Percentiles rank a stretch among this genome's conserved stretches.
phyloP scores from a whole-genome alignment of 2,329 filamentous ascomycete species.

The Byssochlamys sp. region DNA sequence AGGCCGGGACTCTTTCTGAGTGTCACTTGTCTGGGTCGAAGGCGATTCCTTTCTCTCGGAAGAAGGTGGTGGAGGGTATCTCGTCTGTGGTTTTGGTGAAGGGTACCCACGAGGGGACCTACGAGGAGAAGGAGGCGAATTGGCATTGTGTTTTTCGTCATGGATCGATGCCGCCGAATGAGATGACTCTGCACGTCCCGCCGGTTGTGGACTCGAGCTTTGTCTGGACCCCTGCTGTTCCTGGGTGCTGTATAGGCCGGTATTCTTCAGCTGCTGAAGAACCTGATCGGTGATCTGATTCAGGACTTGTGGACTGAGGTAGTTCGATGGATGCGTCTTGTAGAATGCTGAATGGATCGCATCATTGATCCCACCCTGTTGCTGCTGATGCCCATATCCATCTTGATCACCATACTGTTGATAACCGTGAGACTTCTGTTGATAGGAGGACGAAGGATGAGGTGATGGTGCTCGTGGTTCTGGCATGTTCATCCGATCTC shows the following conservation, averaged over 20 bases:
- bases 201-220: slow-evolving; percentile 2
- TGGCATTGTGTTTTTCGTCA: not conserved
- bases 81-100: slow-evolving; percentile 13
- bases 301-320: slow-evolving; percentile 51
- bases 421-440: not conserved
- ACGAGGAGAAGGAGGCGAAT: not conserved
- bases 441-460: not conserved
- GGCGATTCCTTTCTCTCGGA: slow-evolving; percentile 22
- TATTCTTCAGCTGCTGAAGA: slow-evolving; percentile 48
- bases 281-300: slow-evolving; percentile 51
- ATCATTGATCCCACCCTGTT: slow-evolving; percentile 42
- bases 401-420: slow-evolving; percentile 8
- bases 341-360: slow-evolving; percentile 49
- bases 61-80: slow-evolving; percentile 14
- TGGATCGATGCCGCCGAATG: not conserved
- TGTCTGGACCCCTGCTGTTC: slow-evolving; percentile 17
- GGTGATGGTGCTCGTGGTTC: slow-evolving; percentile 13
- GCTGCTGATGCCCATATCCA: slow-evolving; percentile 13
- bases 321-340: slow-evolving; percentile 39
- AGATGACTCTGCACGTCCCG: not conserved
- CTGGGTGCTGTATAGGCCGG: slow-evolving; percentile 28
- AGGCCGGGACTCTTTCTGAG: slow-evolving; percentile 25
- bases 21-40: slow-evolving; percentile 27
- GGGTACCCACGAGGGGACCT: slow-evolving; percentile 7
- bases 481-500: slow-evolving; percentile 26